Evolutionary conservation across 2,329 filamentous ascomycete species (phyloP).

Genomic region (Hymenoscyphus infarciens): DNA sequence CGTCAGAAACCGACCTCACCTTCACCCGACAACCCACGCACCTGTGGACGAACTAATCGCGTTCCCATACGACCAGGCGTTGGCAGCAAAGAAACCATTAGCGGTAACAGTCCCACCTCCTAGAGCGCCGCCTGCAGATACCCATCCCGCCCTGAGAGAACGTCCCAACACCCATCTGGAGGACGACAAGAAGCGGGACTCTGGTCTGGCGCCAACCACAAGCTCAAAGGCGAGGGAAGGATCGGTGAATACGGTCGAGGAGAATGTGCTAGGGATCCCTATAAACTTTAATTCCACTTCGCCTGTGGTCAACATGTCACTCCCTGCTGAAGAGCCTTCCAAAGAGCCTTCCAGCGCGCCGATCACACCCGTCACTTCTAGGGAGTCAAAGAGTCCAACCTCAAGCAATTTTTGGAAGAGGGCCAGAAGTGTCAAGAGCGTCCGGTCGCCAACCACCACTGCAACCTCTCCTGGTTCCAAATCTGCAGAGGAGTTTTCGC

Average conservation of each 20-base stretch:
- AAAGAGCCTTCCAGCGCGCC: not conserved
- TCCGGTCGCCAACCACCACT: slow-evolving; percentile 6
- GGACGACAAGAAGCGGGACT: slow-evolving; percentile 53
- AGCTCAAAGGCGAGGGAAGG: slow-evolving; percentile 42
- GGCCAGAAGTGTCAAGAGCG: slow-evolving; percentile 19
- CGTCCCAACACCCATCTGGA: slow-evolving; percentile 18
- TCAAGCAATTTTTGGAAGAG: slow-evolving; percentile 23
- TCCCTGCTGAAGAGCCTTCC: not conserved
- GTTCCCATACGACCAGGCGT: slow-evolving; percentile 59
- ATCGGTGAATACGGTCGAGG: slow-evolving; percentile 36
- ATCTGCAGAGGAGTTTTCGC: slow-evolving; percentile 41
- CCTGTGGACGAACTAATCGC: slow-evolving; percentile 41
- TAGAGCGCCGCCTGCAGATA: slow-evolving; percentile 27
- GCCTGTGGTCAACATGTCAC: slow-evolving; percentile 10
- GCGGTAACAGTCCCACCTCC: slow-evolving; percentile 37
- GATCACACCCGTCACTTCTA: slow-evolving; percentile 7
- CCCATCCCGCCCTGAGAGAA: slow-evolving; percentile 31
- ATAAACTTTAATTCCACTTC: slow-evolving; percentile 27
- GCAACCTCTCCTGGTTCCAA: slow-evolving; percentile 24
- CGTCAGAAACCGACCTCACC: too few relatives aligned
- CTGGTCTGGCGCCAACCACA: slow-evolving; percentile 47
- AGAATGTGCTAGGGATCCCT: slow-evolving; percentile 24
- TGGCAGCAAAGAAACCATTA: slow-evolving; percentile 55
- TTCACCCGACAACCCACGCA: not conserved
- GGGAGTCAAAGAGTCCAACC: slow-evolving; percentile 19